phyloP scores from a whole-genome alignment of 805 yeast genomes.

The Sungouiella thailandica region DNA sequence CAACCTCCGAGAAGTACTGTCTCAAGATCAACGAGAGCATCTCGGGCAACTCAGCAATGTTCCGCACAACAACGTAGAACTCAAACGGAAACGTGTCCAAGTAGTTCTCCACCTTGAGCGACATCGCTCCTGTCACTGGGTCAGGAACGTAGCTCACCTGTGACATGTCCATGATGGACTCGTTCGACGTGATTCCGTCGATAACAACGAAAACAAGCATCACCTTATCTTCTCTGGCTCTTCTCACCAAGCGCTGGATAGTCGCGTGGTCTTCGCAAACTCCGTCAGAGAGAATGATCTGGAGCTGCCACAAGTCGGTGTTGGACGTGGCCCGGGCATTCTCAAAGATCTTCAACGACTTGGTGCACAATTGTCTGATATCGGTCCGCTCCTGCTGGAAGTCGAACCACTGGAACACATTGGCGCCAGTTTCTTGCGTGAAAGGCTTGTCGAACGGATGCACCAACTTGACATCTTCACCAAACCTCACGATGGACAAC shows the following conservation, averaged over 20 bases:
- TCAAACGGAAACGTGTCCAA: slow-evolving; percentile 95
- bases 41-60: slow-evolving; percentile 85
- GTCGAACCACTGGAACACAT: slow-evolving; percentile 80
- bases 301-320: slow-evolving; percentile 84
- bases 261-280: slow-evolving; percentile 92
- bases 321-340: slow-evolving; percentile 44
- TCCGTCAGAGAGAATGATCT: slow-evolving; percentile 93
- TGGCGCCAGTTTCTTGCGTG: slow-evolving; percentile 76
- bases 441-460: slow-evolving; percentile 89
- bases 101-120: slow-evolving; percentile 74
- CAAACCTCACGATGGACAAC: slow-evolving; percentile 83
- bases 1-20: slow-evolving; percentile 78
- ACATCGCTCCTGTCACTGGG: slow-evolving; percentile 57
- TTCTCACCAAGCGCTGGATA: slow-evolving; percentile 76
- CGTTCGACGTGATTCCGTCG: slow-evolving; percentile 80
- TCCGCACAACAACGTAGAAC: slow-evolving; percentile 88
- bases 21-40: slow-evolving; percentile 85
- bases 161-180: slow-evolving; percentile 89
- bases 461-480: slow-evolving; percentile 75
- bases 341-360: slow-evolving; percentile 69
- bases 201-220: slow-evolving; percentile 94
- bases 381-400: slow-evolving; percentile 88
- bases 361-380: slow-evolving; percentile 64
- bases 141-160: slow-evolving; percentile 83
- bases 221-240: slow-evolving; percentile 85